Base-by-base conservation (phyloP, 306 rosid species). In the Vachellia collinsii region DNA sequence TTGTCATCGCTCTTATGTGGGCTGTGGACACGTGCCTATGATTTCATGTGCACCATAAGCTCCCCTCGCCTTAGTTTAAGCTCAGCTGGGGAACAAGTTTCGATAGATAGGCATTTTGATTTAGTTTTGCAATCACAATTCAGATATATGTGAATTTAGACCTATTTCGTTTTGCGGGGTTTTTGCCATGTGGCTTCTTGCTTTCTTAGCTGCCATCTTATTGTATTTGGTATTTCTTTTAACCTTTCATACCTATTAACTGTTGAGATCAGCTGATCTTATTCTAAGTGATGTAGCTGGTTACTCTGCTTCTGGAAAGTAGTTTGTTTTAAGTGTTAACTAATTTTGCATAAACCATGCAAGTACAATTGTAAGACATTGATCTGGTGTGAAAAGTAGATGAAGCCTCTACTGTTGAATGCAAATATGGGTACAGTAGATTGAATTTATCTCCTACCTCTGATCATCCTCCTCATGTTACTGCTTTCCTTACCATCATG, bases 391-490 rank as follows among this genome's bases (percentile, higher is more conserved):
- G 19, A 48, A 73, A 75, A 51, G n/a, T 23, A 22, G 47, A 72
- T 74, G 19, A 76, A 58, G 53, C 67, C 62, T 76, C 76, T 44
- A 34, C 66, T 38, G 70, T 81, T 74, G 59, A 46, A 59, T 70
- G n/a, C 23, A 68, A 63, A 42, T 74, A 74, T 74, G 72, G 67
- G 46, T 13, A 48, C 54, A 23, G 23, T 53, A 22, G 81, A 39
- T 58, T 20, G 59, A 77, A 37, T 37, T 62, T 56, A 8, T 65
- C 44, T 69, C 69, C 63, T 16, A 29, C 47, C 59, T 54, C 65
- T 78, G 19, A 65, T 54, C 65, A 25, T 46, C 56, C 51, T 69
- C 66, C 39, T 58, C 7, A 14, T 68, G 65, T 19, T 70, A 42
- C 36, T 56, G 67, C 12, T 42, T 79, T 36, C 29, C 74, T 54